Base-by-base conservation (phyloP, 2,329 filamentous ascomycete genomes). In the Microcera coccophila region DNA sequence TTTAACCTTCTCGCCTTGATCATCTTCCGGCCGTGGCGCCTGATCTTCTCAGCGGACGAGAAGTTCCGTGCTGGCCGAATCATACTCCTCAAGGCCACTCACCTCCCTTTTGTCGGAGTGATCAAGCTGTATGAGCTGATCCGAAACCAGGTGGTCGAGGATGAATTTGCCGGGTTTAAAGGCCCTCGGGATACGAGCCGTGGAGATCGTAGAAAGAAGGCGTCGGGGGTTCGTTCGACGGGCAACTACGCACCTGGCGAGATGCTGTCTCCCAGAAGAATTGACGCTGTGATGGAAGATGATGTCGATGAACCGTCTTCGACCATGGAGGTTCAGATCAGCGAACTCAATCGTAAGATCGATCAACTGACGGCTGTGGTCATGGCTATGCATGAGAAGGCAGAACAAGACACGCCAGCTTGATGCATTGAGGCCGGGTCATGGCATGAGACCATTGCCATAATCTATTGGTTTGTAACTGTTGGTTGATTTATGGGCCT, bases 1-100 rank as follows among this genome's bases (percentile, higher is more conserved):
- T 78, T 85, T 55, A 93, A 91, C 62, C 75, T 93, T 29, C 70
- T 91, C 34, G 83, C 87, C 7, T 72, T 90, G 42, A 66, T 84
- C 49, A 73, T 84, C 48, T 82, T 90, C 59, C 79, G 87, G 14
- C 87, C 87, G 1, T 72, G 89, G 45, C 77, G 85, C 44, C 72
- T 90, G 34, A 73, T 89, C 50, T 62, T 89, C 38, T 74, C 82
- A 5, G 76, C 81, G 2, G 77, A 83, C 48, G 69, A 70, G 45
- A 76, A 75, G 45, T 76, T 90, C 53, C 82, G 87, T 36, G 69
- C 70, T 19, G 73, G 72, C 15, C 75, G 81, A 35, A 84, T 85
- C 47, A 44, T 78, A 32, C 68, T 84, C n/a, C 72, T 85, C 42
- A 81, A 81, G 53, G 68, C 72, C 4, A 84, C 80, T 0, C 81